Evolutionary conservation across 106 monocot species (phyloP).

Genomic region (Acorus calamus): DNA sequence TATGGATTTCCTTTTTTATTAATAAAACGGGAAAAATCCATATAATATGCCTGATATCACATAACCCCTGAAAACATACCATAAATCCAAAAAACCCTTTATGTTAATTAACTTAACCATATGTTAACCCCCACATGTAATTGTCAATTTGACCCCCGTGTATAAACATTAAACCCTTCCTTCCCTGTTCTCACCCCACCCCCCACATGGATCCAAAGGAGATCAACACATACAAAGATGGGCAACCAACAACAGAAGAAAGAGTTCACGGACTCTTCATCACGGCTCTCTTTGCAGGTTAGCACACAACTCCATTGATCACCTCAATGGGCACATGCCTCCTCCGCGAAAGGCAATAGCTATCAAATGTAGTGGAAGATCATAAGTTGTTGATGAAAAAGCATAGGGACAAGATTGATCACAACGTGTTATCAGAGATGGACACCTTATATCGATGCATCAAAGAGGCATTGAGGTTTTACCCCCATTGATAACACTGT

Average conservation of each 20-base stretch:
- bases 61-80: no score
- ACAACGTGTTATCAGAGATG: constrained; percentile 87
- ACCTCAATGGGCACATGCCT: constrained; percentile 93
- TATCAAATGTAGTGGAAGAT: constrained; percentile 51
- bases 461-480: constrained; percentile 89
- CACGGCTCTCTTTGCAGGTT: constrained; percentile 89
- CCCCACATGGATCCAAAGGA: no score
- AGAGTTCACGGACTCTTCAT: constrained; percentile 91
- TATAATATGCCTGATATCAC: no score
- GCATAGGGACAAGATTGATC: constrained; percentile 66
- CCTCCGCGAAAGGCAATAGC: constrained; percentile 30
- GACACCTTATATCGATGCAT: constrained; percentile 84
- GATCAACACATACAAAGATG: constrained; percentile 96
- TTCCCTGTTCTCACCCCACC: no score
- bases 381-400: constrained; percentile 61
- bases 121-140: no score
- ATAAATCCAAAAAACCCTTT: no score
- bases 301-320: constrained; percentile 96
- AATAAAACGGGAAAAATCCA: no score
- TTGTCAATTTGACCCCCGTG: no score
- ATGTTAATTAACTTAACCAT: no score
- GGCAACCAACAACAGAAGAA: constrained; percentile 68
- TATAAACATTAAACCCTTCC: no score
- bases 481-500: constrained; percentile 94
- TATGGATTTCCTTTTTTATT: no score